Evolutionary conservation across 129 eudicot genomes (phyloP), one percentile per base, ranked within the genome.

Genomic region (Silybum marianum): DNA sequence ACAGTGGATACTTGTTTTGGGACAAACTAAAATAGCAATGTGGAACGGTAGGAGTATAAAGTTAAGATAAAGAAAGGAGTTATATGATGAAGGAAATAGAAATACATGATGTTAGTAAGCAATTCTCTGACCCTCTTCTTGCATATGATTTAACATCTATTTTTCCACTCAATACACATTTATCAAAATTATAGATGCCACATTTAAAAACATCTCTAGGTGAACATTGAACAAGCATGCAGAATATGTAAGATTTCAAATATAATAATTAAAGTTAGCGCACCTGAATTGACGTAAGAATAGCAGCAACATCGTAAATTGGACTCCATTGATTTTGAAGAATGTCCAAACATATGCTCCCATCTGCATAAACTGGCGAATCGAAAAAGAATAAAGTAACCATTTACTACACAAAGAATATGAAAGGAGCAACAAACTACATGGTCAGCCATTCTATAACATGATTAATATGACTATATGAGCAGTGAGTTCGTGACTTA

Each of bases 311-410:
- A 85, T 92, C 97, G 84, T 90, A 92, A 48, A 92, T 92, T 9
- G 97, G 97, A 75, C 97, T 92, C 95, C 97, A 92, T 82, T 92
- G 97, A 82, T 92, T 92, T 77, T 92, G 97, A n/a, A 92, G 92
- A 72, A 92, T 92, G 81, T 92, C 97, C 89, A 92, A 83, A 73
- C 97, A 92, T 83, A 92, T 92, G 84, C 97, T 92, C 72, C 94
- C 94, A 68, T 90, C 94, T 16, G 94, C 94, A 90, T 90, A 90
- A 88, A 90, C 94, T 90, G 86, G 66, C 24, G 70, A 81, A 73
- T 9, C 6, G 32, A 34, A 24, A 74, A 68, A 69, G 6, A 74
- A 73, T 4, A 48, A 58, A 26, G 58, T 22, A 73, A 23, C 22
- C 40, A 62, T 34, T 28, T 21, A 32, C 18, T 66, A 72, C 67